Base-by-base conservation (phyloP, 2,329 filamentous ascomycete genomes). In the Cordyceps cateniannulata region DNA sequence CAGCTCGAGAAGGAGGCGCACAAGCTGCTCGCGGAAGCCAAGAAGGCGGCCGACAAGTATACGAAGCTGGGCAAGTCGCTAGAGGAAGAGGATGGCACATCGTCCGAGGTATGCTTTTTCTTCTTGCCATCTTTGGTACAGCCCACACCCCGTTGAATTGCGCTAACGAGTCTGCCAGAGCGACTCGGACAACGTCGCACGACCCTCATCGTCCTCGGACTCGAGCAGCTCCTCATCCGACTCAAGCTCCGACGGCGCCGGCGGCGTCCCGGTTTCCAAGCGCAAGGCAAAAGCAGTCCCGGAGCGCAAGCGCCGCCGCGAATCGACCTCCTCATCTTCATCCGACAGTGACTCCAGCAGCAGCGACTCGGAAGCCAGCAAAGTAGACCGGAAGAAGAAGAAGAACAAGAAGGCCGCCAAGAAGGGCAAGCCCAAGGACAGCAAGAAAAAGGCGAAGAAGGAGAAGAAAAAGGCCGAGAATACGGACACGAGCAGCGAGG, bases 1-100 rank as follows among this genome's bases (percentile, higher is more conserved):
- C 74, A 75, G 66, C 70, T 79, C 40, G 74, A 78, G 66, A 67
- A 66, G 3, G 69, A 79, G 67, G 76, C 73, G 2, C 64, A 69
- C 24, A 75, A 75, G 68, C 62, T 82, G 38, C 65, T 77, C 65
- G 67, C 66, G 1, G 72, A 79, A 61, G 74, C 79, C 0, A 72
- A 76, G 63, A 73, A 71, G 61, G 65, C 66, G 25, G 66, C 67
- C 29, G 65, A 65, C 10, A 64, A 70, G 47, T 71, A 73, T 42
- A 66, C 70, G 57, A 62, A 62, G 24, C 59, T 69, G 56, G 65
- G 63, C 9, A 54, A 62, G 38, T 53, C 54, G 4, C 60, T 65
- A 18, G 50, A 68, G 63, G 63, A 48, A 5, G 42, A 54, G 3
- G 50, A 60, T 3, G 44, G 54, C 40, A 52, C 57, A 18, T 66